Base-by-base conservation (phyloP, 1,139 yeast genomes). In the Suhomyces atakaporum region DNA sequence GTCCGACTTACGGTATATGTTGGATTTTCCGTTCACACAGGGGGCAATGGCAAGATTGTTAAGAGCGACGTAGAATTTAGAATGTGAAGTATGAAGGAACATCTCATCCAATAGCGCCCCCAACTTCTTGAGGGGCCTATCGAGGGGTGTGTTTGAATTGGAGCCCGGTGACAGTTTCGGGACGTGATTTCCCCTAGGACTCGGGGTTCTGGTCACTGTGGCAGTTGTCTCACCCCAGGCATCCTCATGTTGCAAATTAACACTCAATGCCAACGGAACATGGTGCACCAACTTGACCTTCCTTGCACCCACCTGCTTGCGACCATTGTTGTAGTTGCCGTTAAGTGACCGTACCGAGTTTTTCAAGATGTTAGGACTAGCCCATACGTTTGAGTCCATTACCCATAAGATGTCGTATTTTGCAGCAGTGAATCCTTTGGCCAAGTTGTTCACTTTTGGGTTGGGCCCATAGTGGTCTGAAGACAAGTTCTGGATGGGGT, bases 11-110 rank as follows among this genome's bases (percentile, higher is more conserved):
- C 94, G 68, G 57, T 85, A 88, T 32, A 88, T 53, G 55, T 88
- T 88, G 15, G 95, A 84, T 57, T 89, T 88, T n/a, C 96, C 96
- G 68, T 85, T 88, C 33, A 88, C 95, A 62, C 96, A 88, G 0
- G 96, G 95, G 0, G 95, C 95, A 15, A 86, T 63, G n/a, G 83
- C 78, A 11, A 84, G 62, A 43, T 80, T 77, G 56, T 88, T 88
- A 51, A 88, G 77, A 23, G 87, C 81, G 5, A 83, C 78, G 58
- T 88, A 88, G 57, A 88, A 87, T 61, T 87, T 87, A 39, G 90
- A 79, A 61, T 88, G 96, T 1, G 95, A 79, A 0, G 95, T 83
- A 33, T 83, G 71, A 54, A 88, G 65, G 56, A 87, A 88, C 87
- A 87, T 82, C 57, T 88, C 96, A 62, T 88, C 96, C 31, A 88